A percentile compares a stretch with the other conserved stretches of the same genome.
Conservation (phyloP, 2,329 filamentous ascomycete species). For the Chrysoporthe deuterocubensis region DNA sequence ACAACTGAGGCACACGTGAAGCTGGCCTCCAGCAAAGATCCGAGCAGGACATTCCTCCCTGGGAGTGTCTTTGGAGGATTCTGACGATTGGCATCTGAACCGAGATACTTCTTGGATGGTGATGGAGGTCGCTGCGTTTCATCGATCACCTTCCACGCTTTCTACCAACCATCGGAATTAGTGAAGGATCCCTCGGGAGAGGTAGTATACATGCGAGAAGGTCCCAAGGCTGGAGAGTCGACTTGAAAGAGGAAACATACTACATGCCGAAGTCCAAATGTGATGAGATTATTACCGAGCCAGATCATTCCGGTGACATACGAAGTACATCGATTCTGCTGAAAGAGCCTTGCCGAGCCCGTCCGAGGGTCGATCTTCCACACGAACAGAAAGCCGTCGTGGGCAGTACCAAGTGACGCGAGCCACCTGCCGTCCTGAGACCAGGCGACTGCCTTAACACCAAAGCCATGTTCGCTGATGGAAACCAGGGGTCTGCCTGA, state of each 20-base stretch:
- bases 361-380: conserved; percentile 86
- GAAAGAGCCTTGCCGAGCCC: conserved; percentile 76
- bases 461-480: conserved; percentile 87
- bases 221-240: conserved; percentile 69
- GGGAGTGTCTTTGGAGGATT: conserved; percentile 68
- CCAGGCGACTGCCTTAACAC: conserved; percentile 87
- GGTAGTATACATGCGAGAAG: not conserved
- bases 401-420: conserved; percentile 84
- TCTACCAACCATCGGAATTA: not conserved
- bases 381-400: conserved; percentile 92
- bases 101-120: conserved; percentile 65
- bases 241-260: conserved; percentile 41
- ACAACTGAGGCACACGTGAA: conserved; percentile 80
- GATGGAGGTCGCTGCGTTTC: conserved; percentile 60
- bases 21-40: conserved; percentile 77
- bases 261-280: conserved; percentile 86
- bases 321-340: conserved; percentile 91
- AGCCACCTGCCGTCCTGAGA: conserved; percentile 85
- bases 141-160: conserved; percentile 52
- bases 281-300: conserved; percentile 83
- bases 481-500: conserved; percentile 83
- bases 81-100: conserved; percentile 41
- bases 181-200: not conserved
- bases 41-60: conserved; percentile 87
- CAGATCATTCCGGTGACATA: conserved; percentile 85